Conservation (phyloP, 805 yeast genomes). For the Maudiozyma bulderi region DNA sequence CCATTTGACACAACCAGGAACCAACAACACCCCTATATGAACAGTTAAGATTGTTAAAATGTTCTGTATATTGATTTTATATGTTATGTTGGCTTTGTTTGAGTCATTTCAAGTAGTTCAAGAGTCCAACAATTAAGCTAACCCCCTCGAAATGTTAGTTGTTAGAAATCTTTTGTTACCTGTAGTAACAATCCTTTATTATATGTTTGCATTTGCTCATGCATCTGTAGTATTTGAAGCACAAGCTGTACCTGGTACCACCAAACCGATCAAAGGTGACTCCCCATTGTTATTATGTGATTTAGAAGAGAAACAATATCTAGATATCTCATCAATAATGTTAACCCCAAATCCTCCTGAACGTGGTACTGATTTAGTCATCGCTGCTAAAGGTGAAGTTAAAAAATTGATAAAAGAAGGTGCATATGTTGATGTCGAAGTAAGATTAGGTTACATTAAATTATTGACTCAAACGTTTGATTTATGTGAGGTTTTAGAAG, state of each 20-base stretch:
- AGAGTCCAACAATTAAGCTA: too few relatives aligned
- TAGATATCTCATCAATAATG: conserved; percentile 49
- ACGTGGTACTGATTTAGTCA: conserved; percentile 75
- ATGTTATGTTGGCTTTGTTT: too few relatives aligned
- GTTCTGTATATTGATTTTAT: too few relatives aligned
- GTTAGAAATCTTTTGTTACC: background rate
- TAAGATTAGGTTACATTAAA: conserved; percentile 83
- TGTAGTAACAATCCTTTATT: background rate
- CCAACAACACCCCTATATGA: too few relatives aligned
- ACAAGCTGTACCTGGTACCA: conserved; percentile 4
- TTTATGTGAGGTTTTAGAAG: conserved; percentile 75
- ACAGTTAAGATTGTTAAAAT: too few relatives aligned
- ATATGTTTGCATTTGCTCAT: background rate
- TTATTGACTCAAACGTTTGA: conserved; percentile 85
- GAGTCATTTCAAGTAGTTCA: too few relatives aligned
- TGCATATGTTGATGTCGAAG: conserved; percentile 90
- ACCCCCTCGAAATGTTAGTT: too few relatives aligned
- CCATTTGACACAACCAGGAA: too few relatives aligned
- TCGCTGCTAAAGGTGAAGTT: conserved; percentile 63
- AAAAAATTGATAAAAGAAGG: conserved; percentile 58
- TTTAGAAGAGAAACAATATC: conserved; percentile 47
- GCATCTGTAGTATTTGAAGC: background rate
- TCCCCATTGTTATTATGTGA: conserved; percentile 82
- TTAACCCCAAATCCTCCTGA: conserved; percentile 82
- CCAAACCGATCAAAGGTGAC: conserved; percentile 77